Evolutionary conservation across 140 eudicot species (phyloP).

Genomic region (Cichorium intybus): DNA sequence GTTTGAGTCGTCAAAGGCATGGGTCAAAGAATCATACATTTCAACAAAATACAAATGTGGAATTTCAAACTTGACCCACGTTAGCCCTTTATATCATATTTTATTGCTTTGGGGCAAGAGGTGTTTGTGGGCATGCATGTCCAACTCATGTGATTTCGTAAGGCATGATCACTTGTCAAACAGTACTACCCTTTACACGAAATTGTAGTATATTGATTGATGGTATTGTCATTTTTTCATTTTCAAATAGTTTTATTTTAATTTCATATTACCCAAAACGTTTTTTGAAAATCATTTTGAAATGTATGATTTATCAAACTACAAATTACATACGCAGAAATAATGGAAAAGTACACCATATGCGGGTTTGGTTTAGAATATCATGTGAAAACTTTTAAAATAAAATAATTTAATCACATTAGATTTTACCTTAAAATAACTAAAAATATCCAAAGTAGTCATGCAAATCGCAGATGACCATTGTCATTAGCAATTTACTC

Average conservation of each 20-base stretch:
- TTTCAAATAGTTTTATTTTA: neutral
- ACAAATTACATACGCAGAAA: too few relatives aligned
- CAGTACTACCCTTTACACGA: neutral
- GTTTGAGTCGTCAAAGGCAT: conserved; percentile 17
- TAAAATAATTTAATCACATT: too few relatives aligned
- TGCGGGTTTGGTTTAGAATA: too few relatives aligned
- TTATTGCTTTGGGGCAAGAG: neutral
- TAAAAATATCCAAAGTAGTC: too few relatives aligned
- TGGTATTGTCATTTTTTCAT: neutral
- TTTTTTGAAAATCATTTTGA: too few relatives aligned
- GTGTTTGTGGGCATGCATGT: conserved; percentile 8
- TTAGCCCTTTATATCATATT: neutral
- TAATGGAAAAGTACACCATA: too few relatives aligned
- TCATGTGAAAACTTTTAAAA: too few relatives aligned
- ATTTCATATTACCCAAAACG: too few relatives aligned
- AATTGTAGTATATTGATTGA: neutral
- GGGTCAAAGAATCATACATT: conserved; percentile 6
- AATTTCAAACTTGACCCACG: conserved; percentile 29
- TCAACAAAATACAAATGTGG: conserved; percentile 34
- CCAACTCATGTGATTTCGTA: conserved; percentile 23
- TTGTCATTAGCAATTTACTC: too few relatives aligned
- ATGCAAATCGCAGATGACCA: too few relatives aligned
- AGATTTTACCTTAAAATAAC: too few relatives aligned
- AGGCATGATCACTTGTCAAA: neutral
- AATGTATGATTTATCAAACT: too few relatives aligned